phyloP scores from a whole-genome alignment of 345 rosid species.

The Aethionema arabicum region DNA sequence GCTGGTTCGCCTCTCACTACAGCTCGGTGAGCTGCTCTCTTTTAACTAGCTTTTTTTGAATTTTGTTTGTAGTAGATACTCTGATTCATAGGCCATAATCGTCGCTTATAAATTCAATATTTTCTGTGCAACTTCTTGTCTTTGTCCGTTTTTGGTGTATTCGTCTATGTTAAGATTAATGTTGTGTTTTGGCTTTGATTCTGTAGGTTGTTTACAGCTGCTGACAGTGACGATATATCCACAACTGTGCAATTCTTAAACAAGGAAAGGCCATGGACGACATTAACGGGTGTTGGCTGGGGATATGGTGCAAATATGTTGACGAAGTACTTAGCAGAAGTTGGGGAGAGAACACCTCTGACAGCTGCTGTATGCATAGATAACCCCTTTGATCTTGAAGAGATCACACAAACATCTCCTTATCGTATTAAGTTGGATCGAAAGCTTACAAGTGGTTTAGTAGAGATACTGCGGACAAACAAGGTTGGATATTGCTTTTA shows the following conservation, averaged over 20 bases:
- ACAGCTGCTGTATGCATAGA: slow-evolving; percentile 86
- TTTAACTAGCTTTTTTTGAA: neutral
- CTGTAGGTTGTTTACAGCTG: slow-evolving; percentile 96
- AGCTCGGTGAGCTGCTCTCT: slow-evolving; percentile 55
- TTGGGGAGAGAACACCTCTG: slow-evolving; percentile 78
- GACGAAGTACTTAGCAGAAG: slow-evolving; percentile 87
- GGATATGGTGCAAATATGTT: slow-evolving; percentile 94
- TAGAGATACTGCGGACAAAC: slow-evolving; percentile 69
- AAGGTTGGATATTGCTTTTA: slow-evolving; percentile 54
- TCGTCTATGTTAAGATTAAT: neutral
- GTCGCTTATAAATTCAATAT: neutral
- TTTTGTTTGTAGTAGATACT: neutral
- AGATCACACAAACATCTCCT: slow-evolving; percentile 66
- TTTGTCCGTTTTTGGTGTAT: neutral
- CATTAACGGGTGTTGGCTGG: slow-evolving; percentile 80
- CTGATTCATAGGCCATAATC: neutral
- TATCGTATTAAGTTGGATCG: slow-evolving; percentile 49
- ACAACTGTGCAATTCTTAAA: slow-evolving; percentile 67
- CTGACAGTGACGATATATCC: slow-evolving; percentile 92
- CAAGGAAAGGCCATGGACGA: slow-evolving; percentile 90
- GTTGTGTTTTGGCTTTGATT: slow-evolving; percentile 39
- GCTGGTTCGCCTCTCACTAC: slow-evolving; percentile 92
- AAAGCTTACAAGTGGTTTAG: slow-evolving; percentile 68
- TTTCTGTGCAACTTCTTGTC: neutral
- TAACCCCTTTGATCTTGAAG: slow-evolving; percentile 92